Evolutionary conservation across 148 eudicot genomes (phyloP).

Genomic region (Dysphania ambrosioides): DNA sequence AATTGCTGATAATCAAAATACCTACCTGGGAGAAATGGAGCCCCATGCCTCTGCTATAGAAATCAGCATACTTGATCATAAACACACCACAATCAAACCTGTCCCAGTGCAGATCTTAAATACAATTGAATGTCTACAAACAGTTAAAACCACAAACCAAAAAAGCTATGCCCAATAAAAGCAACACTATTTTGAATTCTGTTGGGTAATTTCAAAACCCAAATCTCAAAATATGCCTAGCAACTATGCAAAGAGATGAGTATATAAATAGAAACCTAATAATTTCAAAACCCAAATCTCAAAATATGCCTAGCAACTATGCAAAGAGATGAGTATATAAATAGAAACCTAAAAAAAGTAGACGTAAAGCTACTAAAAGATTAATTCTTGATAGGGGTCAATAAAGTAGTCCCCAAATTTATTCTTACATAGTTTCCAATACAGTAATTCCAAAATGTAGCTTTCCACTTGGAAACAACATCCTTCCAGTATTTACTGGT

Average conservation of each 20-base stretch:
- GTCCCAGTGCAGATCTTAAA: constrained; percentile 20
- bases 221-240: background rate
- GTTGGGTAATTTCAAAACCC: background rate
- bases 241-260: background rate
- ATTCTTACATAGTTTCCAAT: background rate
- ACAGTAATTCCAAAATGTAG: no score
- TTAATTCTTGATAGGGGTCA: no score
- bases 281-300: no score
- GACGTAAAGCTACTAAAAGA: background rate
- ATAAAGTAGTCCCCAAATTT: no score
- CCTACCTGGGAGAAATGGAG: constrained; percentile 84
- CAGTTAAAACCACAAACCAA: constrained; percentile 5
- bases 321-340: background rate
- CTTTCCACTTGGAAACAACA: no score
- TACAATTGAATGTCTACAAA: constrained; percentile 10
- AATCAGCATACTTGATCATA: constrained; percentile 92
- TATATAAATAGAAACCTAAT: background rate
- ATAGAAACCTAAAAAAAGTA: background rate
- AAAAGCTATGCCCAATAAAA: constrained; percentile 5
- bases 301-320: background rate
- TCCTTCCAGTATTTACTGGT: no score
- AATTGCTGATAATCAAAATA: background rate
- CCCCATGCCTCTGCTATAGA: constrained; percentile 85
- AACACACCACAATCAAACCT: constrained; percentile 98
- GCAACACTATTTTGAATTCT: background rate